Evolutionary conservation across 78 protist species (phyloP).

Genomic region (Dictyostelium purpureum): DNA sequence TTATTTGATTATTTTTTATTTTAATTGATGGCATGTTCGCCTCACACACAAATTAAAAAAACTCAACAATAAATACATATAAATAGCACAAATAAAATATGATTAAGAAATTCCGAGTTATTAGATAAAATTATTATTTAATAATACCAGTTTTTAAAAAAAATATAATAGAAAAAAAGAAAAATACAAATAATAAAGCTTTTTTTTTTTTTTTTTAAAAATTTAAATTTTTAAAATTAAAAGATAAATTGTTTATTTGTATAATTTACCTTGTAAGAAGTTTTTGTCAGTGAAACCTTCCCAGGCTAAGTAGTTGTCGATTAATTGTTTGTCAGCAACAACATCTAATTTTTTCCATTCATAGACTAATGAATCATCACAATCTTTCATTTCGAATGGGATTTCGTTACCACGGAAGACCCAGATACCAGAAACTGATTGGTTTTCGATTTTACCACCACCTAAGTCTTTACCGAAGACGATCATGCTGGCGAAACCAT

Average conservation of each 20-base stretch:
- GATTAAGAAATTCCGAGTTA: too few species aligned
- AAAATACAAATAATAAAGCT: too few species aligned
- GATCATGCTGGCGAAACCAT: slow-evolving; percentile 78
- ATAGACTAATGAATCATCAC: slow-evolving; percentile 86
- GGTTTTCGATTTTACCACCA: slow-evolving; percentile 8
- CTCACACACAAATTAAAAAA: too few species aligned
- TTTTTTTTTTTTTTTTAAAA: too few species aligned
- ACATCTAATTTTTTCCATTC: slow-evolving; percentile 63
- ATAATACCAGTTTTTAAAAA: too few species aligned
- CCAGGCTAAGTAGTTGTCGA: slow-evolving; percentile 84
- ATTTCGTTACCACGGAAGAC: slow-evolving; percentile 84
- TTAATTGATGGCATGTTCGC: too few species aligned
- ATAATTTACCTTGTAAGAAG: slow-evolving; percentile 86
- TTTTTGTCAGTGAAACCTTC: slow-evolving; percentile 56
- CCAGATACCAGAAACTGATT: slow-evolving; percentile 74
- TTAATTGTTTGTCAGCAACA: slow-evolving; percentile 10
- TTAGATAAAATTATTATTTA: too few species aligned
- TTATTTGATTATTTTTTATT: too few species aligned
- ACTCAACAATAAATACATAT: too few species aligned
- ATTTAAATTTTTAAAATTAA: too few species aligned
- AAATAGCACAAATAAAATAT: too few species aligned
- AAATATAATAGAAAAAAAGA: too few species aligned
- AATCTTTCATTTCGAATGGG: slow-evolving; percentile 78
- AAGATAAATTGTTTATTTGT: slow-evolving; percentile 80
- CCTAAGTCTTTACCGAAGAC: slow-evolving; percentile 75